phyloP scores from a whole-genome alignment of 148 eudicot genomes.

The Cornus controversa region DNA sequence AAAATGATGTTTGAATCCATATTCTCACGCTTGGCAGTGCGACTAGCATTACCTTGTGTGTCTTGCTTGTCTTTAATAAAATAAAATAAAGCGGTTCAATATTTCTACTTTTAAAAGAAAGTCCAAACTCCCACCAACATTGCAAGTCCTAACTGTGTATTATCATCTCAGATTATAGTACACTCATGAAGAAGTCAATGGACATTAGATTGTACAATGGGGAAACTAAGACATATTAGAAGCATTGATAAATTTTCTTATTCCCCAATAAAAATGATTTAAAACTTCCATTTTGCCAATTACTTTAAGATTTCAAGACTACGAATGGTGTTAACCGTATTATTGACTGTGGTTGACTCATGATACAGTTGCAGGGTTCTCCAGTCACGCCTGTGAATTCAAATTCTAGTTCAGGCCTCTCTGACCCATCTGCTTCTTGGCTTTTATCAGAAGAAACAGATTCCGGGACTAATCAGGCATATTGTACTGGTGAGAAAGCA shows the following conservation, averaged over 20 bases:
- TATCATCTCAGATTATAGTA: background rate
- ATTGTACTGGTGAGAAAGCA: conserved; percentile 29
- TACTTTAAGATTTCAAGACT: background rate
- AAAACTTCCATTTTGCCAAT: background rate
- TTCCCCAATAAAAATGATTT: background rate
- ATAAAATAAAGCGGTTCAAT: too few species aligned
- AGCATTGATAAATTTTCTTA: background rate
- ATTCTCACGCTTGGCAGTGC: too few species aligned
- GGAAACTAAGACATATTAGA: background rate
- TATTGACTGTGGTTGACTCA: conserved; percentile 18
- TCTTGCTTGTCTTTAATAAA: too few species aligned
- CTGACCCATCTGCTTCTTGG: conserved; percentile 59
- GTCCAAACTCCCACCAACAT: background rate
- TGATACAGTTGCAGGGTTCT: conserved; percentile 64
- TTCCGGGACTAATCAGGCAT: conserved; percentile 33
- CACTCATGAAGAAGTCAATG: background rate
- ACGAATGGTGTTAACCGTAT: conserved; percentile 14
- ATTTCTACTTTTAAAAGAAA: background rate
- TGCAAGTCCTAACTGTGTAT: background rate
- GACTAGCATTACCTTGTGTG: too few species aligned
- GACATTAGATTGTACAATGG: background rate
- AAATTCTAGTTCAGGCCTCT: conserved; percentile 49
- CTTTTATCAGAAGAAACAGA: conserved; percentile 56
- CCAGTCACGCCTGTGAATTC: conserved; percentile 58
- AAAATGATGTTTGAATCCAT: too few species aligned